Evolutionary conservation across 2,329 filamentous ascomycete species (phyloP), one percentile per base, ranked within the genome.

Genomic region (Fusarium temperatum): DNA sequence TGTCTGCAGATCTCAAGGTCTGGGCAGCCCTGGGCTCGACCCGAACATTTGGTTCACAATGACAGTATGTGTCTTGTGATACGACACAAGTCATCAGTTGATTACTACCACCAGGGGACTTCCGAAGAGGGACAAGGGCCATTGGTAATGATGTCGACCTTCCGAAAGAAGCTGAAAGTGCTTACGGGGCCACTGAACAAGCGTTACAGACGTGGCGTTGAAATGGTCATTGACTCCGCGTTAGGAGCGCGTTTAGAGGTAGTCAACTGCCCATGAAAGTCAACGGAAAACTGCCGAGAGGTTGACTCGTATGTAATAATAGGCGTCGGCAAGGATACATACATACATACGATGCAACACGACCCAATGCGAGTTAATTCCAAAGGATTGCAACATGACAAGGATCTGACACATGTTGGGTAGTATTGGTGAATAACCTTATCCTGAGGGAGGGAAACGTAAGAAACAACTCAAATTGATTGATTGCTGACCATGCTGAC

Each of bases 121-220:
- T 30, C 47, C 32, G 42, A 41, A 45, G 20, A 68, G 20, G 39
- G 36, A 61, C 55, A 64, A 65, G 58, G 47, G 54, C n/a, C 24
- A 53, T 67, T 56, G 50, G 50, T 17, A 17, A 56, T 67, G 38
- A 75, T 53, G 51, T 53, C 56, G 68, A 78, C 74, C 76, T 77
- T 78, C 75, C 75, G 32, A 56, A 78, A 73, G 32, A 45, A 75
- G 75, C 53, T 50, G 65, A 77, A 67, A 51, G 55, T 72, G 36
- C 63, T 67, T 70, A 77, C 41, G 66, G 67, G 51, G 44, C 51
- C 47, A 55, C 24, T 44, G 35, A 30, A 22, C 53, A 62, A 39
- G 26, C 28, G 57, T 68, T 57, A 44, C 41, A 62, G 55, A 61
- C 63, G 61, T 66, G 71, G 71, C 64, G 56, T 67, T 50, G 45